Conservation (phyloP, 148 eudicot species). For the Cornus kousa region DNA sequence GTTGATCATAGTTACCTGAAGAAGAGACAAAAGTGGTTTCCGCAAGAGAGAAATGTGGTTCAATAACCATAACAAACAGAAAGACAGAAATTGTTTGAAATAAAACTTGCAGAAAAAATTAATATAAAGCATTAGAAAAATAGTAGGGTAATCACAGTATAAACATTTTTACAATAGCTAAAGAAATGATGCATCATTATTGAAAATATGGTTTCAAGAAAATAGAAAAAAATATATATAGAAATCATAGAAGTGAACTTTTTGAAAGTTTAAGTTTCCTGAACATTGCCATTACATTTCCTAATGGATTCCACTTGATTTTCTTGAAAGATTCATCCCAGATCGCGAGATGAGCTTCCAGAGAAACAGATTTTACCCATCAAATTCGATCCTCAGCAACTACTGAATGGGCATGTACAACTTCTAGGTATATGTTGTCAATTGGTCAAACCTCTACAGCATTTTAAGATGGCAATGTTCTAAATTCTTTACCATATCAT, state of each 20-base stretch:
- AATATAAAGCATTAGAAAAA: not conserved
- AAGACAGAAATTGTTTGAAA: too few relatives aligned
- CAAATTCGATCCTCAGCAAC: not conserved
- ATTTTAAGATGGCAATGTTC: not conserved
- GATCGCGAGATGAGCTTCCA: not conserved
- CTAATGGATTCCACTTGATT: not conserved
- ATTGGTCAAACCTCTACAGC: conserved; percentile 4
- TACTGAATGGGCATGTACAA: not conserved
- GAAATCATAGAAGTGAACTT: too few relatives aligned
- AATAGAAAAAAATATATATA: too few relatives aligned
- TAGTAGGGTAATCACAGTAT: not conserved
- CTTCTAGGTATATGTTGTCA: not conserved
- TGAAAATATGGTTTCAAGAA: not conserved
- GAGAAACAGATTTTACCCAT: not conserved
- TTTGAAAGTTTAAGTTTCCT: too few relatives aligned
- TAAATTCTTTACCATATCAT: not conserved
- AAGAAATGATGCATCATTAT: not conserved
- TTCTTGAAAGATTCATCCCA: not conserved
- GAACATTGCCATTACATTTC: too few relatives aligned
- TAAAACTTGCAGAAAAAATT: not conserved
- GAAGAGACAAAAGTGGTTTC: too few relatives aligned
- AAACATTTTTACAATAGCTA: not conserved
- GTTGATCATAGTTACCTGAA: too few relatives aligned
- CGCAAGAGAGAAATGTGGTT: too few relatives aligned
- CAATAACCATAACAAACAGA: too few relatives aligned